phyloP scores from a whole-genome alignment of 768 basidiomycete genomes.

The Leccinum incarnatum region DNA sequence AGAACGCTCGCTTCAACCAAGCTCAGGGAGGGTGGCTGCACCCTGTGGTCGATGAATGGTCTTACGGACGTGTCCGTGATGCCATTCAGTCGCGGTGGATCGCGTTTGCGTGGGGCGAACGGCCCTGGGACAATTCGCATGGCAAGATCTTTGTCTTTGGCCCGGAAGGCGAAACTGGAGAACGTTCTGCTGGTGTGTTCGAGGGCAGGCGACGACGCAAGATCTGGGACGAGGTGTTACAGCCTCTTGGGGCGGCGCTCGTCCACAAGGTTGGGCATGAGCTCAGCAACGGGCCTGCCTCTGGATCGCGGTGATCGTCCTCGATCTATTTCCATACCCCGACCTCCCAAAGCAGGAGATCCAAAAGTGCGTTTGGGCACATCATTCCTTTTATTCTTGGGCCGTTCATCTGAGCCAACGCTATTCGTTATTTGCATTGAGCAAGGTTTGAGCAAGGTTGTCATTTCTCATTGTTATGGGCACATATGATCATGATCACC shows the following conservation, averaged over 20 bases:
- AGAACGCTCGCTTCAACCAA: conserved; percentile 4
- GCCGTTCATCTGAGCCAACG: background rate
- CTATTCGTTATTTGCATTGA: conserved; percentile 2
- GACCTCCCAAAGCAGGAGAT: background rate
- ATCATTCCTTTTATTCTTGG: background rate
- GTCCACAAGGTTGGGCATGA: conserved; percentile 75
- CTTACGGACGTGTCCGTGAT: conserved; percentile 65
- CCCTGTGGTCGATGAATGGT: conserved; percentile 61
- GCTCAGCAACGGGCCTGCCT: conserved; percentile 64
- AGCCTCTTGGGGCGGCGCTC: conserved; percentile 62
- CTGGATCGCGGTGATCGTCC: conserved; percentile 21
- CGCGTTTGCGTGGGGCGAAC: conserved; percentile 68
- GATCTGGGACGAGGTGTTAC: conserved; percentile 64
- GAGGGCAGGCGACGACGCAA: conserved; percentile 57
- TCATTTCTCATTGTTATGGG: background rate
- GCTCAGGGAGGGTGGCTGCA: conserved; percentile 48
- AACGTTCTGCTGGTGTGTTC: conserved; percentile 63
- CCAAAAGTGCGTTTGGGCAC: conserved; percentile 11
- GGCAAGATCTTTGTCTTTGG: conserved; percentile 77
- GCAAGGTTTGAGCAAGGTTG: background rate
- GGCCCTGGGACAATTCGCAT: conserved; percentile 56
- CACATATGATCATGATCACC: background rate
- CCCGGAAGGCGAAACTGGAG: conserved; percentile 78
- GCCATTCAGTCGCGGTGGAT: conserved; percentile 75
- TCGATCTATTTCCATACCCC: background rate